phyloP scores from a whole-genome alignment of 805 yeast genomes.

The Candida wancherniae region DNA sequence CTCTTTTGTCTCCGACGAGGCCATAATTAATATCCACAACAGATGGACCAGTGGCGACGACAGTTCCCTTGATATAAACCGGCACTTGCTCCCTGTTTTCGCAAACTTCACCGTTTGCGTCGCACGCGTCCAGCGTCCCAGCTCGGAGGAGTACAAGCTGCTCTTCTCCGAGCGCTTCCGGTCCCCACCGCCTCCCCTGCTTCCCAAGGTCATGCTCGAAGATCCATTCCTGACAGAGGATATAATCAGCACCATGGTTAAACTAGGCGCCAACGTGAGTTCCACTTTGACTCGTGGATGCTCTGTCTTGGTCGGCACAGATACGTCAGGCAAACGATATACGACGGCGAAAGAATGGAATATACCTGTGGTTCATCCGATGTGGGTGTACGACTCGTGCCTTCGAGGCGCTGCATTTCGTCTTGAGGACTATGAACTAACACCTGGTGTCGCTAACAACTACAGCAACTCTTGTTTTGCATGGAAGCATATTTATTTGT shows the following conservation, averaged over 20 bases:
- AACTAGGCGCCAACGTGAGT: conserved; percentile 48
- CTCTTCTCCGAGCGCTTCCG: conserved; percentile 23
- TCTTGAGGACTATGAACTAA: conserved; percentile 36
- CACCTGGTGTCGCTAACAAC: conserved; percentile 7
- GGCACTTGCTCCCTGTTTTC: conserved; percentile 39
- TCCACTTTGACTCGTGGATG: conserved; percentile 45
- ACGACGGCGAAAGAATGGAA: conserved; percentile 50
- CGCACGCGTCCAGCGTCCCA: conserved; percentile 30
- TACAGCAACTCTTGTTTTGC: conserved; percentile 28
- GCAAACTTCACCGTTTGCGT: conserved; percentile 42
- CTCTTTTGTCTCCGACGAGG: conserved; percentile 45
- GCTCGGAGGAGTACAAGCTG: conserved; percentile 8
- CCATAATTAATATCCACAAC: conserved; percentile 41
- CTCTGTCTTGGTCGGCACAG: conserved; percentile 46
- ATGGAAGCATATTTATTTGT: conserved; percentile 29
- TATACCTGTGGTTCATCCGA: conserved; percentile 48
- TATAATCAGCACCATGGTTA: conserved; percentile 30
- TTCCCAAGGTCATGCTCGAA: conserved; percentile 10
- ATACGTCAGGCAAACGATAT: conserved; percentile 47
- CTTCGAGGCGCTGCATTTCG: conserved; percentile 41
- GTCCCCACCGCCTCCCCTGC: conserved; percentile 11
- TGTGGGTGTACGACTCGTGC: conserved; percentile 45
- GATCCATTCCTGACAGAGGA: conserved; percentile 22
- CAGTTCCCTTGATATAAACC: conserved; percentile 21
- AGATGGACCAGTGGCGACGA: conserved; percentile 53